Percentiles rank a stretch among this genome's conserved stretches.
Evolutionary conservation across 345 rosid genomes (phyloP).

Genomic region (Hypericum androsaemum): DNA sequence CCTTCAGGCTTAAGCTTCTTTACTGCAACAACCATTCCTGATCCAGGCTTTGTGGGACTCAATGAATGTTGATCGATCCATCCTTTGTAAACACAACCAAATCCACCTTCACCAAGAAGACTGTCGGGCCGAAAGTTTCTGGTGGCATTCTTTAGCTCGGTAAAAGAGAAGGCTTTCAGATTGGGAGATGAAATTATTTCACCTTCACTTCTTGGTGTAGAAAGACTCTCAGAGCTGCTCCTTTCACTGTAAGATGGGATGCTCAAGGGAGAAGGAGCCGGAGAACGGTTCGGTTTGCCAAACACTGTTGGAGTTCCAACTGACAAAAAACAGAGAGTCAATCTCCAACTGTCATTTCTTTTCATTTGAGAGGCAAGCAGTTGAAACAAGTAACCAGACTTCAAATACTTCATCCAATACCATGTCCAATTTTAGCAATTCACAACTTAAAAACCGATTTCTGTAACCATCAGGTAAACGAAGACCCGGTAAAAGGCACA

Average conservation of each 20-base stretch:
- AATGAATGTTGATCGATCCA: slow-evolving; percentile 79
- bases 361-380: too few relatives aligned
- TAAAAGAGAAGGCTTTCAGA: slow-evolving; percentile 69
- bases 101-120: slow-evolving; percentile 95
- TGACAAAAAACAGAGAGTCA: slow-evolving; percentile 15
- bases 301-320: slow-evolving; percentile 52
- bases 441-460: too few relatives aligned
- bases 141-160: slow-evolving; percentile 75
- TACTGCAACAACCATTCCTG: slow-evolving; percentile 90
- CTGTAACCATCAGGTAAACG: too few relatives aligned
- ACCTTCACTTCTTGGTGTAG: slow-evolving; percentile 83
- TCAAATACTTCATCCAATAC: too few relatives aligned
- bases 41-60: slow-evolving; percentile 68
- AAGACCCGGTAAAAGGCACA: too few relatives aligned
- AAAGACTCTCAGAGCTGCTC: slow-evolving; percentile 45
- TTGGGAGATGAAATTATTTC: slow-evolving; percentile 84
- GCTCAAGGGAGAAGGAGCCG: slow-evolving; percentile 50
- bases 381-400: too few relatives aligned
- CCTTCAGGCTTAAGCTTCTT: slow-evolving; percentile 95
- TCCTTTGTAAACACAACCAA: slow-evolving; percentile 89
- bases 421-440: too few relatives aligned
- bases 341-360: not conserved
- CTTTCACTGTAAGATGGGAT: slow-evolving; percentile 49
- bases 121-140: slow-evolving; percentile 85
- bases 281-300: slow-evolving; percentile 65